A percentile compares a stretch with the other conserved stretches of the same genome.
These are phyloP conservation scores for Picea abies DNA, from an alignment of 83 land plant genomes.

Conservation along the genomic window DNA sequence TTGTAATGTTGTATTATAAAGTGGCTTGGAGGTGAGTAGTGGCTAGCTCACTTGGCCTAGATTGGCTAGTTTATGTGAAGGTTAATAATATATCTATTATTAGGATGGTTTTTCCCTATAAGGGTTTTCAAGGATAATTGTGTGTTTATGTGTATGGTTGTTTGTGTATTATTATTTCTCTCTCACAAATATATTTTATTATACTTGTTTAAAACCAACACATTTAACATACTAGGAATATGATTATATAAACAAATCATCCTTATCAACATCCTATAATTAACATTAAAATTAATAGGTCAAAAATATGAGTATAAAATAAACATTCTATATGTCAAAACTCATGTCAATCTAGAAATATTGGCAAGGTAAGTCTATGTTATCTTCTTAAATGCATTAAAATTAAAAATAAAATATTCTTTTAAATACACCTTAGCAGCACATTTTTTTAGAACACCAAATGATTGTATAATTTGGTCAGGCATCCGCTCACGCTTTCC, in stretches of 20 bases:
- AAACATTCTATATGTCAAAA: background rate
- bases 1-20: too few species aligned
- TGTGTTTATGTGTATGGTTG: background rate
- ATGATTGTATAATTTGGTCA: constrained; percentile 82
- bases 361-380: background rate
- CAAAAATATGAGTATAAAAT: background rate
- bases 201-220: background rate
- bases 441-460: constrained; percentile 91
- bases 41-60: too few species aligned
- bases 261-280: background rate
- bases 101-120: too few species aligned
- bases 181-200: too few species aligned
- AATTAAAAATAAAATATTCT: background rate
- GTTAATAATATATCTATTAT: too few species aligned
- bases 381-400: background rate
- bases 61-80: too few species aligned
- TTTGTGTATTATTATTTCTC: too few species aligned
- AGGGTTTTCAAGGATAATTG: too few species aligned
- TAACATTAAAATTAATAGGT: background rate
- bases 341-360: background rate
- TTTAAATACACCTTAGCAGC: constrained; percentile 80
- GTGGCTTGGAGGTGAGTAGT: too few species aligned
- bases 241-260: background rate
- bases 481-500: constrained; percentile 94
- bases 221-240: background rate